Evolutionary conservation across 345 rosid genomes (phyloP).

Genomic region (Mallotus nudiflorus): DNA sequence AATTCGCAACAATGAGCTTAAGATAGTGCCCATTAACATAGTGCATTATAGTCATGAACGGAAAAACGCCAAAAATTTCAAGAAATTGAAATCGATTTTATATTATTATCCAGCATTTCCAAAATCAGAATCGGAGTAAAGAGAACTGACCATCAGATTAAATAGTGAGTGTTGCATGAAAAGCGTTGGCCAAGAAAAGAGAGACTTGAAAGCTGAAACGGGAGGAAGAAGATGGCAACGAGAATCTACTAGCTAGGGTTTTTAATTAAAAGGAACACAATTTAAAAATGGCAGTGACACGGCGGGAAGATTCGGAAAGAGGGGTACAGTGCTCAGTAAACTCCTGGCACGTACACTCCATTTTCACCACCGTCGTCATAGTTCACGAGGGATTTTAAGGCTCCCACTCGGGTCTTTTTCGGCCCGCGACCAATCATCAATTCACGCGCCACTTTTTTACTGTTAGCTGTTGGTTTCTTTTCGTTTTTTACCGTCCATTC

Average conservation of each 20-base stretch:
- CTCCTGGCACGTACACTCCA: neutral
- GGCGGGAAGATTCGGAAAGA: slow-evolving; percentile 10
- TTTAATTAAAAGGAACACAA: neutral
- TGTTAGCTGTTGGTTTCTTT: too few species aligned
- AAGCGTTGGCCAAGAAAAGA: neutral
- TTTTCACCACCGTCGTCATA: neutral
- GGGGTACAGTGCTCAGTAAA: neutral
- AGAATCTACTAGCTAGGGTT: slow-evolving; percentile 2
- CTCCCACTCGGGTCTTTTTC: neutral
- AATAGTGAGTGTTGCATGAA: neutral
- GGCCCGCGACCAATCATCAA: too few species aligned
- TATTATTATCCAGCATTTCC: neutral
- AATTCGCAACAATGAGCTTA: too few species aligned
- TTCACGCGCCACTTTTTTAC: too few species aligned
- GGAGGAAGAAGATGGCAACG: too few species aligned
- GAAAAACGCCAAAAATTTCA: neutral
- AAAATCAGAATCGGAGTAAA: neutral
- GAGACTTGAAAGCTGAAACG: too few species aligned
- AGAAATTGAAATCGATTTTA: neutral
- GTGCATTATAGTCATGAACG: neutral
- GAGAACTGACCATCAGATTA: neutral
- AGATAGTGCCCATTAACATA: neutral
- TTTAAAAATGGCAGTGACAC: neutral
- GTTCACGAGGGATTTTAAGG: neutral
- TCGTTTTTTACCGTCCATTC: too few species aligned